Percentiles rank a stretch among this genome's conserved stretches.
phyloP scores from a whole-genome alignment of 1,284 basidiomycete species.

The Cerrena zonata region DNA sequence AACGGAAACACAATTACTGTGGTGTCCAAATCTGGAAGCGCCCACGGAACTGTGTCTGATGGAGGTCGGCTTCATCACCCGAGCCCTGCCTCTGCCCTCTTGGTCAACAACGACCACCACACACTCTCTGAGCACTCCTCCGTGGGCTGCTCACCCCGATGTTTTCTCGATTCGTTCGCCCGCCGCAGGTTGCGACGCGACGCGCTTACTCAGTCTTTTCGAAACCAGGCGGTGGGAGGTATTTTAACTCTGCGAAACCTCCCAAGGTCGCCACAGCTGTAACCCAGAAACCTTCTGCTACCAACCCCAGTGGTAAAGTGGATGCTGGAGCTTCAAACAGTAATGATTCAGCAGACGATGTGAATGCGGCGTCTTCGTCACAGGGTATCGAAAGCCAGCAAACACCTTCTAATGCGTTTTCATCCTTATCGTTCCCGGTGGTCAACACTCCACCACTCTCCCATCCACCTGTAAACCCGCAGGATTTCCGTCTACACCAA shows the following conservation, averaged over 20 bases:
- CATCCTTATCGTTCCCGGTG: constrained; percentile 8
- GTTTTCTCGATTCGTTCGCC: constrained; percentile 45
- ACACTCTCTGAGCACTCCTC: not conserved
- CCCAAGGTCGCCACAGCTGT: constrained; percentile 22
- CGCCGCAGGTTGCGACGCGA: constrained; percentile 39
- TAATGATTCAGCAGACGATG: constrained; percentile 16
- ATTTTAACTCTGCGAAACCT: constrained; percentile 66
- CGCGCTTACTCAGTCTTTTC: constrained; percentile 75
- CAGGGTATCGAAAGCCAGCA: not conserved
- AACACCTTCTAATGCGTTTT: constrained; percentile 6
- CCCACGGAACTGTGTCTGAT: too few species aligned
- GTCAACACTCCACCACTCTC: constrained; percentile 21
- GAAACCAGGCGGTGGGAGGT: constrained; percentile 67
- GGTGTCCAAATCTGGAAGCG: too few species aligned
- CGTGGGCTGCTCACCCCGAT: constrained; percentile 30
- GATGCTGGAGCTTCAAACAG: constrained; percentile 18
- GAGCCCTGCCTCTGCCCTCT: not conserved
- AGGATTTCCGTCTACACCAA: constrained; percentile 69
- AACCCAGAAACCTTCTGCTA: constrained; percentile 13
- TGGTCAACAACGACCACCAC: not conserved
- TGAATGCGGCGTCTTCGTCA: not conserved
- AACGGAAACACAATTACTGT: too few species aligned
- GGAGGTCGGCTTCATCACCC: too few species aligned
- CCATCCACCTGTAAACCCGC: constrained; percentile 54
- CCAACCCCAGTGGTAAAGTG: constrained; percentile 22